These are phyloP conservation scores for Sorghum bicolor DNA, from an alignment of 176 grass and related monocot species.

Conservation along the genomic window DNA sequence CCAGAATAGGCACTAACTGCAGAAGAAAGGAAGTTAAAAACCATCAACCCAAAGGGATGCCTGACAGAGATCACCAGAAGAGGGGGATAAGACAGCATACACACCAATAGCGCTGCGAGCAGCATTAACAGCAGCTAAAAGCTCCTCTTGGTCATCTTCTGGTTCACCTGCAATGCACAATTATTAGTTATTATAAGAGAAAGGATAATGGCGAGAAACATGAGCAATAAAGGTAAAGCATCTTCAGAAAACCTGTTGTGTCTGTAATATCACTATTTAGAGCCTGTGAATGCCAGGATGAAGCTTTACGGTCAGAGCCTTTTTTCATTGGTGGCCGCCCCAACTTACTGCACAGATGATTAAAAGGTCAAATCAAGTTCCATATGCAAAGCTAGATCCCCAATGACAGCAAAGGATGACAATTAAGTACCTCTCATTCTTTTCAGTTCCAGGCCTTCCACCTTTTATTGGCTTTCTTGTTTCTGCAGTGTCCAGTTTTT, in stretches of 20 bases:
- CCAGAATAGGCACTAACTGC: conserved; percentile 67
- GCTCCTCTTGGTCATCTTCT: conserved; percentile 76
- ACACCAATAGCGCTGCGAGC: conserved; percentile 64
- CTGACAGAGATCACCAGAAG: not conserved
- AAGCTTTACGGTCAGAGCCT: conserved; percentile 61
- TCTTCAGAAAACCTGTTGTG: conserved; percentile 41
- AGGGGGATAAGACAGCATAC: conserved; percentile 24
- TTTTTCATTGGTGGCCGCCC: conserved; percentile 62
- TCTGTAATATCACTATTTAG: conserved; percentile 42
- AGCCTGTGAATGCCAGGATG: conserved; percentile 41
- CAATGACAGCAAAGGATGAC: conserved; percentile 1
- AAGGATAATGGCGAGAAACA: not conserved
- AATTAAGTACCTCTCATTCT: conserved; percentile 57
- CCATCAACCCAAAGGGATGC: not conserved
- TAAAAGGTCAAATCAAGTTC: conserved; percentile 24
- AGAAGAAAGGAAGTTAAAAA: conserved; percentile 27
- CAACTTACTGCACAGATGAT: conserved; percentile 55
- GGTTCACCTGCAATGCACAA: conserved; percentile 55
- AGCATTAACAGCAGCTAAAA: conserved; percentile 76
- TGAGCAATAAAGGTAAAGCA: conserved; percentile 13
- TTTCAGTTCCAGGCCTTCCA: conserved; percentile 56
- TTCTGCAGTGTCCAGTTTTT: conserved; percentile 50
- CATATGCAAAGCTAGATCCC: conserved; percentile 14
- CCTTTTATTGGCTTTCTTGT: conserved; percentile 56
- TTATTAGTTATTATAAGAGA: conserved; percentile 17